Conservation (phyloP, 129 eudicot genomes). For the Smallanthus sonchifolius region DNA sequence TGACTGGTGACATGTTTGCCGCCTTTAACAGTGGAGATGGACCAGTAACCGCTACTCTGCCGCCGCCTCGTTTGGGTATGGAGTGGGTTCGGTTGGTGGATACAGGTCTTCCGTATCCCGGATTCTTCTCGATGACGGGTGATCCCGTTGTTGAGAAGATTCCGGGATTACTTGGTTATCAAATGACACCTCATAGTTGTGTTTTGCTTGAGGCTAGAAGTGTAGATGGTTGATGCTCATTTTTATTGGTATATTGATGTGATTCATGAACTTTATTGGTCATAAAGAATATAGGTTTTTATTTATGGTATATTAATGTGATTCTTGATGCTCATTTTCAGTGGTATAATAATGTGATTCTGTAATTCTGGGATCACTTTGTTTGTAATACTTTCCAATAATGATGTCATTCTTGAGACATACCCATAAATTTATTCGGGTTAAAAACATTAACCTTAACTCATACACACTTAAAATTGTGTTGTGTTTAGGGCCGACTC, state of each 20-base stretch:
- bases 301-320: not conserved
- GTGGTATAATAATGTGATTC: too few relatives aligned
- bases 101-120: slow-evolving; percentile 71
- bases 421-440: too few relatives aligned
- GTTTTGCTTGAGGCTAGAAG: slow-evolving; percentile 64
- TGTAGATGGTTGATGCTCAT: slow-evolving; percentile 14
- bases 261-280: not conserved
- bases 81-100: slow-evolving; percentile 78
- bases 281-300: not conserved
- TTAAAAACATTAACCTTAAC: too few relatives aligned
- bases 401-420: too few relatives aligned
- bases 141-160: slow-evolving; percentile 44
- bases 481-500: too few relatives aligned
- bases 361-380: too few relatives aligned
- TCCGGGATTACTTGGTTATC: slow-evolving; percentile 41
- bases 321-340: too few relatives aligned
- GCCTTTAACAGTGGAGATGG: slow-evolving; percentile 64
- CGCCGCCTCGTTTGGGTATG: slow-evolving; percentile 45
- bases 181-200: slow-evolving; percentile 70
- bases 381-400: too few relatives aligned
- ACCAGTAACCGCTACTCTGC: slow-evolving; percentile 43
- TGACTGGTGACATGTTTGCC: slow-evolving; percentile 50
- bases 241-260: not conserved
- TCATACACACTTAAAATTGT: too few relatives aligned
- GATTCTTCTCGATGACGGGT: slow-evolving; percentile 61